Evolutionary conservation across 2,329 filamentous ascomycete genomes (phyloP).

Genomic region (Tetracladium maxilliforme): DNA sequence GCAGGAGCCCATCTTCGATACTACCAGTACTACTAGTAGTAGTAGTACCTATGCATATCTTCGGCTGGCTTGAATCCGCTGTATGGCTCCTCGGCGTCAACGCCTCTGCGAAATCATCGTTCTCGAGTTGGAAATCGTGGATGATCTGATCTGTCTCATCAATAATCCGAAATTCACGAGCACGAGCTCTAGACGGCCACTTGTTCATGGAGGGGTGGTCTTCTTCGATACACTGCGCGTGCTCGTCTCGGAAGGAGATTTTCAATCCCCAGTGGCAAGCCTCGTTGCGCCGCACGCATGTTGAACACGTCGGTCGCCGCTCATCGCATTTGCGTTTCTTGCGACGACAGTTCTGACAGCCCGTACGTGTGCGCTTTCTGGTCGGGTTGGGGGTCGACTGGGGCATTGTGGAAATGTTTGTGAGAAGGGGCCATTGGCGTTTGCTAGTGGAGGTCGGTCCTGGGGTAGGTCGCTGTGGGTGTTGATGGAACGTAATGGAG

Average conservation of each 20-base stretch:
- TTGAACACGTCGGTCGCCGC: constrained; percentile 13
- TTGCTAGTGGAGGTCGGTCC: no score
- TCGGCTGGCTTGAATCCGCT: neutral
- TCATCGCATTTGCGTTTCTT: constrained; percentile 18
- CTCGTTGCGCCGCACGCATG: constrained; percentile 14
- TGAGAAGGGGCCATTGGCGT: no score
- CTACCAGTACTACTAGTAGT: no score
- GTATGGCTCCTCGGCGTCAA: no score
- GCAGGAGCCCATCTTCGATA: no score
- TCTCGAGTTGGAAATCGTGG: constrained; percentile 1
- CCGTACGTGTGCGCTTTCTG: constrained; percentile 13
- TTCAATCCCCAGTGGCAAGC: constrained; percentile 15
- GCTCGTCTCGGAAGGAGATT: constrained; percentile 14
- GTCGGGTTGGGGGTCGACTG: constrained; percentile 1
- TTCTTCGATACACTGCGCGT: constrained; percentile 13
- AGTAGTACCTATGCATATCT: neutral
- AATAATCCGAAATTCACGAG: constrained; percentile 4
- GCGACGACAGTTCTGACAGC: constrained; percentile 16
- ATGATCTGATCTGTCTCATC: constrained; percentile 5
- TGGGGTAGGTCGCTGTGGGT: no score
- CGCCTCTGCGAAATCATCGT: no score
- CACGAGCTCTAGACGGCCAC: constrained; percentile 1
- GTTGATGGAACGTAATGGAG: no score
- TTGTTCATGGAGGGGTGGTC: constrained; percentile 16
- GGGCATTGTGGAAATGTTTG: no score